Evolutionary conservation across 371 early-diverging fungal species (phyloP), one percentile per base, ranked within the genome.

Genomic region (Actinomortierella wolfii): DNA sequence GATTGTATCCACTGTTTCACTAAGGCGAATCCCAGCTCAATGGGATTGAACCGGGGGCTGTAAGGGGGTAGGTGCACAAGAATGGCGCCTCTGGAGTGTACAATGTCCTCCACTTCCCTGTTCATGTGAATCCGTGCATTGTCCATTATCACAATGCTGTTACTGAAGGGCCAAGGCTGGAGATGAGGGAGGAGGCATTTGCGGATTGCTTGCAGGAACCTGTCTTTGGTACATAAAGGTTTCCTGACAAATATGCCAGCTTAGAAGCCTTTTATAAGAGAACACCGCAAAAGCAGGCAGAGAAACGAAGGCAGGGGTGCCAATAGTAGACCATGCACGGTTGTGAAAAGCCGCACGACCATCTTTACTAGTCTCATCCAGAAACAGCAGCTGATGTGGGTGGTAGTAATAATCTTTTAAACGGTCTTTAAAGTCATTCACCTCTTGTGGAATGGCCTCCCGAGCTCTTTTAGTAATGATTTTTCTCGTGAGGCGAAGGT

Each of bases 21-120:
- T 11, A 42, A 26, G 1, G 50, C 3, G 14, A 49, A 51, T n/a
- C 50, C 51, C 14, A 20, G 8, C n/a, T 68, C 62, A 40, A 58
- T 61, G 20, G 68, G 62, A 46, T 71, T 66, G 41, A 59, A 48
- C 50, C 59, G 64, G 11, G 67, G 74, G 7, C 54, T 58, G 48
- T 59, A 63, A 15, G 57, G 64, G 39, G 61, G 64, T n/a, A 73
- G 61, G 48, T 58, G 66, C 43, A 59, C 21, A 20, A 56, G 25
- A 1, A 62, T 0, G 0, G 56, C 56, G 1, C 57, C 53, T 34
- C 52, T 21, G 26, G 34, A 43, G 2, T 6, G 25, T 0, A 62
- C 43, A 0, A 47, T 41, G 2, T 51, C 53, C 6, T 23, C 25
- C 20, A 56, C 21, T 15, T 56, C 47, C 14, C 14, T 51, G 47